These are phyloP conservation scores for Cardiospermum halicacabum DNA, from an alignment of 345 rosid genomes.

Conservation along the genomic window DNA sequence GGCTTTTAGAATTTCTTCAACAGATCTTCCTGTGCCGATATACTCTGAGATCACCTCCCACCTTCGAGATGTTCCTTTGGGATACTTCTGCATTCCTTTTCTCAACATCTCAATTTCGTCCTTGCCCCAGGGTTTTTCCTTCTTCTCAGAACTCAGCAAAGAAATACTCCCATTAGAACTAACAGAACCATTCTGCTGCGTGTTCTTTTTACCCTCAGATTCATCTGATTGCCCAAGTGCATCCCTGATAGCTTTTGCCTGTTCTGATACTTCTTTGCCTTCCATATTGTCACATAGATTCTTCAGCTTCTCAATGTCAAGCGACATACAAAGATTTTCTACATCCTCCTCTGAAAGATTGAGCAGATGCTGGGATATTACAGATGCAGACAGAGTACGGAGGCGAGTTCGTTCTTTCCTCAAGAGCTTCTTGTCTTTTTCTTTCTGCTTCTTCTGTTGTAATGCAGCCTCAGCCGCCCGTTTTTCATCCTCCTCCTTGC, in stretches of 20 bases:
- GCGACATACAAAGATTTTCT: conserved; percentile 75
- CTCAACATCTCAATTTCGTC: conserved; percentile 92
- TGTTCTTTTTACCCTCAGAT: conserved; percentile 29
- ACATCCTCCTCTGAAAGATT: conserved; percentile 64
- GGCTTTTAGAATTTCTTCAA: conserved; percentile 92
- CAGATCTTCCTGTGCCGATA: conserved; percentile 88
- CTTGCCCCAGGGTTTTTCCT: conserved; percentile 79
- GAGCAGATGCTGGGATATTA: conserved; percentile 49
- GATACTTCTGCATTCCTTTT: conserved; percentile 84
- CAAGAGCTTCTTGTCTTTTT: conserved; percentile 90
- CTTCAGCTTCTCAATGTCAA: conserved; percentile 61
- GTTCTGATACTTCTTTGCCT: conserved; percentile 48
- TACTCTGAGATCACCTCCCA: conserved; percentile 98
- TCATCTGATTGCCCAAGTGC: conserved; percentile 35
- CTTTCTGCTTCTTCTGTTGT: conserved; percentile 79
- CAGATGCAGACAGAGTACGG: conserved; percentile 65
- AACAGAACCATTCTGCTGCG: conserved; percentile 49
- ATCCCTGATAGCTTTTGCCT: conserved; percentile 57
- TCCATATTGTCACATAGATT: conserved; percentile 72
- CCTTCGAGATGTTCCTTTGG: conserved; percentile 93
- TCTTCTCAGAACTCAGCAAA: conserved; percentile 42
- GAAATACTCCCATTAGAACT: conserved; percentile 39
- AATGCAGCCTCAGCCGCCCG: conserved; percentile 77
- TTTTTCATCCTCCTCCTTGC: conserved; percentile 74
- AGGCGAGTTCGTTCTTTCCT: conserved; percentile 87